Base-by-base conservation (phyloP, 2,329 filamentous ascomycete species). In the Rhytidhysteron rufulum region DNA sequence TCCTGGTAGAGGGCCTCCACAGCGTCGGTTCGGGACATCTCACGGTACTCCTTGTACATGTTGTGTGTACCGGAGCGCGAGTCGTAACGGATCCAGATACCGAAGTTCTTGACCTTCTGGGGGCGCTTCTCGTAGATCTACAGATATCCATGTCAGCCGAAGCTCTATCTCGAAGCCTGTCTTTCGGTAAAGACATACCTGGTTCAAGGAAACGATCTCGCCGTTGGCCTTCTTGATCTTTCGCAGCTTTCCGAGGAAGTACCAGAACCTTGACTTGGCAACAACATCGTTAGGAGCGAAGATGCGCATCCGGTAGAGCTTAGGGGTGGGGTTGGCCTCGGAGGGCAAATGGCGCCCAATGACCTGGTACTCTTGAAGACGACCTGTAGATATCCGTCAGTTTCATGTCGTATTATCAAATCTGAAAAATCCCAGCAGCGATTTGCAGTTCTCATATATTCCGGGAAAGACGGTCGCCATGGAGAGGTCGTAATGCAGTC, bases 31-130 rank as follows among this genome's bases (percentile, higher is more conserved):
- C 93, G 83, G 71, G 87, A 91, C 82, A 97, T 87, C 82, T 97
- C 93, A 72, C 93, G 88, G 86, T 96, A 97, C 85, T 98, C 93
- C 85, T 97, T 97, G 88, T 98, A 98, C 93, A 98, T 98, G 86
- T 98, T 98, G 89, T 98, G 93, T 66, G 93, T 98, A 66, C 93
- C 93, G 65, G 93, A 97, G 75, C 93, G 91, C 51, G 94, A 98
- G 79, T 98, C 91, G 80, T 98, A 98, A 72, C 94, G 90, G 78
- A 98, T 85, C 94, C 94, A 98, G 83, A 98, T 85, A 73, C 93
- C 93, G 73, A 98, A 97, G 87, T 96, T 98, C 89, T 98, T 98
- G 83, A 98, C 90, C 82, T 95, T 96, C 69, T 90, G 80, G 66
- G 93, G 93, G 75, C 88, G 89, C 86, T 97, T 97, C 89, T 98